Evolutionary conservation across 1,139 yeast genomes (phyloP), one percentile per base, ranked within the genome.

Genomic region (Saccharomyces uvarum): DNA sequence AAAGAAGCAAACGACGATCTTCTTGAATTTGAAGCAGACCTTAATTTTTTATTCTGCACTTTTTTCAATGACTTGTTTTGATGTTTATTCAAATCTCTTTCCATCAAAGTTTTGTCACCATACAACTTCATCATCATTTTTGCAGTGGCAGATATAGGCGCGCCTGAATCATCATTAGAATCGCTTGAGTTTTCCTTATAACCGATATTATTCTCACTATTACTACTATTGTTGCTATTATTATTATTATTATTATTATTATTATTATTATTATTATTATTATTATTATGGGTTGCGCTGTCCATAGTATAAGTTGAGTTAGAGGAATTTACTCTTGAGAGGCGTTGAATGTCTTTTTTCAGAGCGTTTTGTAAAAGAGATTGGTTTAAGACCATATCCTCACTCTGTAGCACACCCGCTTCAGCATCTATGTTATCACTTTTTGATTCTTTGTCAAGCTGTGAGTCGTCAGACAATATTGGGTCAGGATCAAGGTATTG

Each of bases 331-430:
- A 11, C 68, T 54, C 48, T 63, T 63, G 44, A 38, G 19, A 38
- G 44, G 9, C 44, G 44, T 38, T 38, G 44, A 64, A 63, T 59
- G 32, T 64, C 68, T 28, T 62, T 62, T 48, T 60, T 61, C 21
- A 64, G 28, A 29, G 56, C 59, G 33, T 57, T 54, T 28, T 64
- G 62, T 26, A 66, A 51, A 8, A 61, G 49, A 2, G 64, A 53
- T 48, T 62, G 63, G 49, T 64, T 66, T 31, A 65, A 48, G 6
- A 64, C 59, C 21, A 61, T 62, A 50, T 66, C 70, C 31, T 60
- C 61, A 38, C 58, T 55, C 38, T 64, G 65, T 46, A 64, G 47
- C 13, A 60, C 53, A 8, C 64, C 68, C 6, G 56, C 57, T 14
- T 60, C 63, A 4, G 51, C 56, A 49, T 63, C 64, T 19, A 53